Base-by-base conservation (phyloP, 2,329 filamentous ascomycete genomes). In the Microcyclospora tardicrescens region DNA sequence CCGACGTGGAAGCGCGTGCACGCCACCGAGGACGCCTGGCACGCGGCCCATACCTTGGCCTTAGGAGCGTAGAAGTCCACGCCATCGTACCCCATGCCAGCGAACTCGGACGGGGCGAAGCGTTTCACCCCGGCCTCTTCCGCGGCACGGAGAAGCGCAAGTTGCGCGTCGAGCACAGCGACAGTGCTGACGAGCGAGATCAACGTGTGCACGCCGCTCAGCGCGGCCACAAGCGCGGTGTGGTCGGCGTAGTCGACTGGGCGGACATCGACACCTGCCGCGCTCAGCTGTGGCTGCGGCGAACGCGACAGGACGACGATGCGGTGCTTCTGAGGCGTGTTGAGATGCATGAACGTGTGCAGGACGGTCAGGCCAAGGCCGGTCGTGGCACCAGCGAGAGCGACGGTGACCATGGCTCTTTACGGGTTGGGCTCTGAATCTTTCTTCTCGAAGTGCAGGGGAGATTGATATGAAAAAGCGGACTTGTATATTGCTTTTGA, bases 31-130 rank as follows among this genome's bases (percentile, higher is more conserved):
- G 44, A 46, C 5, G 40, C 37, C 34, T 42, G 13, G 13, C 35
- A 29, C 10, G 45, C 43, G 0, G 46, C 50, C 50, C 53, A 54
- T 2, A 56, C 52, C 2, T 37, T 38, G 5, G 40, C 43, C 39
- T 58, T 56, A 10, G 38, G 35, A 6, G 33, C 37, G 35, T 52
- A 57, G 14, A 51, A 28, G 28, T 55, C 51, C 11, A 56, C 39
- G 13, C 44, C 47, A n/a, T 50, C 47, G 34, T 53, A 48, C 5
- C 40, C 40, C 2, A 27, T 29, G 4, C 45, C 40, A 2, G 53
- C 67, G 44, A 67, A 80, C 45, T 81, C 77, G 33, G 69, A 72
- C 1, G 75, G 73, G 0, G 76, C 64, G 48, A 74, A 79, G 6
- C 73, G 66, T 47, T 69, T 69, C 6, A 80, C 75, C 0, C 73